These are phyloP conservation scores for Dioscorea zingiberensis DNA, from an alignment of 106 monocot genomes.

Conservation along the genomic window DNA sequence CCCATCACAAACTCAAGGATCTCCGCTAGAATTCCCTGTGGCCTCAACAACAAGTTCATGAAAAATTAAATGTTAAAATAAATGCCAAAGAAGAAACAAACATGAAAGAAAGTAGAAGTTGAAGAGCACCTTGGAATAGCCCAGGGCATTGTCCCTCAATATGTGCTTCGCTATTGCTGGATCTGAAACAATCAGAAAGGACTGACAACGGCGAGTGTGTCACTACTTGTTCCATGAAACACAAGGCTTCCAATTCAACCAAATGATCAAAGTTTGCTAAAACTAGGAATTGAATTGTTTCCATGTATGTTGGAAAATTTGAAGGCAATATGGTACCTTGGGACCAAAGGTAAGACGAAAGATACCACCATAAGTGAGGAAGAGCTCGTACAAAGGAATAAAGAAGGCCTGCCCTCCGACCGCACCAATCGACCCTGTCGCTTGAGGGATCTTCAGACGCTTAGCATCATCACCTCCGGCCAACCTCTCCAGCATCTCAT, in stretches of 20 bases:
- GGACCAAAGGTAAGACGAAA: conserved; percentile 94
- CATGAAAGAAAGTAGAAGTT: background rate
- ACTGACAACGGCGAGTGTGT: conserved; percentile 28
- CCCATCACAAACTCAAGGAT: conserved; percentile 99
- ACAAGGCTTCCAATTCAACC: no score
- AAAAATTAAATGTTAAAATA: background rate
- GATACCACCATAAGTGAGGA: conserved; percentile 80
- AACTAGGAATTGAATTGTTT: no score
- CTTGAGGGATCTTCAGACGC: conserved; percentile 57
- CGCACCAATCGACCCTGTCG: conserved; percentile 50
- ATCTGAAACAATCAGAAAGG: conserved; percentile 92
- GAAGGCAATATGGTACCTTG: no score
- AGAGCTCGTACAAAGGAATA: conserved; percentile 83
- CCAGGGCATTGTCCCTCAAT: conserved; percentile 77
- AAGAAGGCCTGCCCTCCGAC: conserved; percentile 72
- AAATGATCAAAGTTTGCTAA: no score
- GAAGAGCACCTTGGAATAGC: conserved; percentile 82
- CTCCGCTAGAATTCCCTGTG: conserved; percentile 85
- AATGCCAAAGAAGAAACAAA: background rate
- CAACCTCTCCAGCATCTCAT: conserved; percentile 22
- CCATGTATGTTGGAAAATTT: no score
- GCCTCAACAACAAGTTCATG: conserved; percentile 5
- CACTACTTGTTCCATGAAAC: no score
- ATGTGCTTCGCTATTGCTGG: conserved; percentile 83
- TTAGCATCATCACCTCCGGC: background rate